Conservation (phyloP, 768 basidiomycete species). For the Boletus bicolor region DNA sequence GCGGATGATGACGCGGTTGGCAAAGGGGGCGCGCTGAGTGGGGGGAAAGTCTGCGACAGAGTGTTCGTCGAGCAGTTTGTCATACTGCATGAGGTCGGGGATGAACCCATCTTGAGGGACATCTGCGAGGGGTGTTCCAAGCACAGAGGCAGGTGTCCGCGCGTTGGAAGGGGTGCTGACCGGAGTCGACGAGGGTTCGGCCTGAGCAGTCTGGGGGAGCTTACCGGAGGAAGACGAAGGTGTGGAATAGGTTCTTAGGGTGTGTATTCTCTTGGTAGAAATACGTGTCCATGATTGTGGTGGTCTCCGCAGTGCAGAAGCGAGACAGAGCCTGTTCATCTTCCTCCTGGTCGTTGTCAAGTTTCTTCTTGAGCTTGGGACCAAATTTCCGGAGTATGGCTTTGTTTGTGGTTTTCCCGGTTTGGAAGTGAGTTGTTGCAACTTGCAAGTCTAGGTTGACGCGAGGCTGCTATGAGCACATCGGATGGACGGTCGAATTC, state of each 20-base stretch:
- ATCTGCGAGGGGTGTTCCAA: constrained; percentile 17
- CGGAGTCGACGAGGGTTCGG: constrained; percentile 3
- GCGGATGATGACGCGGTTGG: constrained; percentile 62
- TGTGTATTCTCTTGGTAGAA: background rate
- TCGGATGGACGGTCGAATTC: constrained; percentile 36
- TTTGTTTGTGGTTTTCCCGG: constrained; percentile 19
- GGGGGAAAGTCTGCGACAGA: constrained; percentile 55
- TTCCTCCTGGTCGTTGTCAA: background rate
- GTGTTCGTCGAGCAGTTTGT: constrained; percentile 60
- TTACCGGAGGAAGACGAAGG: constrained; percentile 11
- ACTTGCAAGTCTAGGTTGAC: constrained; percentile 1
- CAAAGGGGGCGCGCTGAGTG: constrained; percentile 47
- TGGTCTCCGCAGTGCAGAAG: constrained; percentile 12
- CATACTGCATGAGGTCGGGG: constrained; percentile 62
- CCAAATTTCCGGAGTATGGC: constrained; percentile 16
- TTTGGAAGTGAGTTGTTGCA: constrained; percentile 8
- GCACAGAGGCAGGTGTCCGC: constrained; percentile 3
- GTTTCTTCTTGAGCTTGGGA: background rate
- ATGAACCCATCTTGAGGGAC: constrained; percentile 31
- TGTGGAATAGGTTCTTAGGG: constrained; percentile 18
- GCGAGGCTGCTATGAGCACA: constrained; percentile 6
- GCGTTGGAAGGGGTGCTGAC: background rate
- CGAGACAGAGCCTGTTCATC: constrained; percentile 29
- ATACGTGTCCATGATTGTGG: constrained; percentile 4
- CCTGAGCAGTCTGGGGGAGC: background rate